Evolutionary conservation across 2,329 filamentous ascomycete species (phyloP), one percentile per base, ranked within the genome.

Genomic region (Aspergillus sp.): DNA sequence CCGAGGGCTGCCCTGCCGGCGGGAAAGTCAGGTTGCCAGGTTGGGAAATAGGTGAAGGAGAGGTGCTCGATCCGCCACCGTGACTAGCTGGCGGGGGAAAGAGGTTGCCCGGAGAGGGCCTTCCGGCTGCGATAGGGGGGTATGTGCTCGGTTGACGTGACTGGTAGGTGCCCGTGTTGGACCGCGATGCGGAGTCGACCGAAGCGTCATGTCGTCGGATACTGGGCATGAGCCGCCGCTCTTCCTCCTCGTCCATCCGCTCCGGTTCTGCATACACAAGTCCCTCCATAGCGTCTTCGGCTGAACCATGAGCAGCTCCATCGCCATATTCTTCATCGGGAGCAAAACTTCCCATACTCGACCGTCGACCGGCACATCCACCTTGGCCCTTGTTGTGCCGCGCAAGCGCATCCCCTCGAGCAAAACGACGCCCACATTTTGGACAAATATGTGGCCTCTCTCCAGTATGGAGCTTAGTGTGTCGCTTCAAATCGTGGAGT

Each of bases 331-430:
- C 87, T 46, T 90, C 88, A 32, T 90, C 86, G 15, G 85, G 84
- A 23, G 82, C 85, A 66, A 90, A 94, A 64, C 85, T 85, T 39
- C 85, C 85, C 78, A 90, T 84, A 60, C 90, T 96, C 35, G 89
- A 84, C 55, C 93, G 80, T 49, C 93, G 83, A 48, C 93, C 93
- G 10, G 94, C 93, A 70, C 93, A 98, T 43, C 93, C 93, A 46
- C 93, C 93, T 46, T 90, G 87, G 30, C 93, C 93, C 70, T 97
- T 97, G 65, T 88, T 95, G 66, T 98, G 93, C 51, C 93, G 83
- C 41, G 93, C 93, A 46, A 98, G 73, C 22, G 93, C 93, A 75
- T 98, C 93, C 10, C 93, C 93, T 55, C 93, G 85, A 41, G 93
- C 93, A 71, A 98, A 98, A 57, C 90, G 88, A 52, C 93, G 83